A percentile compares a stretch with the other conserved stretches of the same genome.
phyloP scores from a whole-genome alignment of 1,139 yeast genomes.

The Saccharomyces hybrid region DNA sequence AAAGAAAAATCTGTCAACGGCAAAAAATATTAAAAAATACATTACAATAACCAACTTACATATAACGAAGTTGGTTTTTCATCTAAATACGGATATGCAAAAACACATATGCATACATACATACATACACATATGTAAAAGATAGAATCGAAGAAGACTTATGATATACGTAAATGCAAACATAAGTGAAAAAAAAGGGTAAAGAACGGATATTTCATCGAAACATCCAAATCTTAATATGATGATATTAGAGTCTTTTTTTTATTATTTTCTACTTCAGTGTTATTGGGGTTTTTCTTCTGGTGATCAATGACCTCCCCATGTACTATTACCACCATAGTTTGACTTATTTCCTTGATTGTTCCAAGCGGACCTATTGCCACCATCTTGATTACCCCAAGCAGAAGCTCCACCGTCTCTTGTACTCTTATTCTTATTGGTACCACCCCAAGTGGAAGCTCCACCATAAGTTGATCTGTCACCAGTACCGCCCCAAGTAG shows the following conservation, averaged over 20 bases:
- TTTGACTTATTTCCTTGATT: slow-evolving; percentile 27
- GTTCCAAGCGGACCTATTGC: slow-evolving; percentile 39
- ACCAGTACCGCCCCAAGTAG: slow-evolving; percentile 28
- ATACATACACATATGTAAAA: not conserved
- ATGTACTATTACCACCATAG: slow-evolving; percentile 26
- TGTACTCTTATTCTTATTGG: slow-evolving; percentile 8
- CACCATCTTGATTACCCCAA: slow-evolving; percentile 29
- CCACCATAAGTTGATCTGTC: slow-evolving; percentile 29
- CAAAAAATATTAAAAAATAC: not conserved
- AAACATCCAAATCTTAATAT: not conserved
- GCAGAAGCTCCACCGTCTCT: slow-evolving; percentile 24
- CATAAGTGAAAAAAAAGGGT: not conserved
- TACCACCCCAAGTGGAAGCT: slow-evolving; percentile 30
- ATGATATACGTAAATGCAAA: not conserved
- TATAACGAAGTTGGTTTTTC: not conserved
- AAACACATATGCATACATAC: not conserved
- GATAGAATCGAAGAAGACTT: not conserved
- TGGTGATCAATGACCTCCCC: slow-evolving; percentile 20
- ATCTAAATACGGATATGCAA: not conserved
- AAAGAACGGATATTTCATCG: not conserved
- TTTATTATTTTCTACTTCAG: not conserved
- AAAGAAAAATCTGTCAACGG: not conserved
- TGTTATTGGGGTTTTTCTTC: not conserved
- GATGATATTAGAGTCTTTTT: not conserved
- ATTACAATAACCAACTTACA: not conserved